phyloP scores from a whole-genome alignment of 768 basidiomycete genomes.

The Gymnopilus junonius region DNA sequence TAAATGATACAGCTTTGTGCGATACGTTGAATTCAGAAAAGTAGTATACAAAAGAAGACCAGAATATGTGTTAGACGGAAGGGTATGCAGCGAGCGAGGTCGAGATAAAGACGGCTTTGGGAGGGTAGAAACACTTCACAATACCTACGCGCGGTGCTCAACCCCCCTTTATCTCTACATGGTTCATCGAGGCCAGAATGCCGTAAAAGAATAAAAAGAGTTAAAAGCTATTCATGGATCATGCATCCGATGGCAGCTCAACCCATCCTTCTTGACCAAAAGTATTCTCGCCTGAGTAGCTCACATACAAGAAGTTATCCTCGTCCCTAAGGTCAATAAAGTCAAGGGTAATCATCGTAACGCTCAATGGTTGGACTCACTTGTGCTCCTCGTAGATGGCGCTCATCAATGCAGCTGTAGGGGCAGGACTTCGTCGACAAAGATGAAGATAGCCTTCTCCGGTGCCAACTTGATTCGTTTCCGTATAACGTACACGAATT shows the following conservation, averaged over 20 bases:
- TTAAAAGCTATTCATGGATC: constrained; percentile 19
- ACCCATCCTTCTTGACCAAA: constrained; percentile 69
- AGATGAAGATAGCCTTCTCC: constrained; percentile 99
- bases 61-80: constrained; percentile 15
- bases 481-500: constrained; percentile 99
- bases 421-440: constrained; percentile 99
- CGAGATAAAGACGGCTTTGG: constrained; percentile 18
- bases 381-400: constrained; percentile 99
- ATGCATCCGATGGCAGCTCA: constrained; percentile 51
- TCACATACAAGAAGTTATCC: constrained; percentile 98
- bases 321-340: constrained; percentile 76
- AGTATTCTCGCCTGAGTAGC: constrained; percentile 98
- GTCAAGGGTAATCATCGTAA: constrained; percentile 28
- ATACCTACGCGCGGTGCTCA: constrained; percentile 18
- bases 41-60: constrained; percentile 23
- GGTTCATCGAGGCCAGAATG: constrained; percentile 14
- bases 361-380: constrained; percentile 50
- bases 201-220: constrained; percentile 9
- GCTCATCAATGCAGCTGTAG: constrained; percentile 98
- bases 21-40: constrained; percentile 24
- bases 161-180: constrained; percentile 21
- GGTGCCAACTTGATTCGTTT: constrained; percentile 99
- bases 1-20: constrained; percentile 23
- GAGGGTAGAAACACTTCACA: constrained; percentile 1
- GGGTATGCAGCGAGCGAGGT: constrained; percentile 27